Evolutionary conservation across 768 basidiomycete species (phyloP), one percentile per base, ranked within the genome.

Genomic region (Suillus weaverae): DNA sequence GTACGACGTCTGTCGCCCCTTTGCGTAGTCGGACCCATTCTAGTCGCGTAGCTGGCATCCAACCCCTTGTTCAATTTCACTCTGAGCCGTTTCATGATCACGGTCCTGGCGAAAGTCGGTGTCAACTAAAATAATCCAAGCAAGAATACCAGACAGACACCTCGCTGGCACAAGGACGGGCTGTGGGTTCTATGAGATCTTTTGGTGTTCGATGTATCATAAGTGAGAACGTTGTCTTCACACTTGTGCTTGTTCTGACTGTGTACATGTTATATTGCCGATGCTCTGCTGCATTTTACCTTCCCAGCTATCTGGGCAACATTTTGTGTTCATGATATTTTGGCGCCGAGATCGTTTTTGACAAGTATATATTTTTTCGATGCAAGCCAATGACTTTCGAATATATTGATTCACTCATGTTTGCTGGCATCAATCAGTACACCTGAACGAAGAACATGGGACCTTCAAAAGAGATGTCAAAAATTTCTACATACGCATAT

Each of bases 1-100:
- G 73, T 77, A 7, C 74, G 80, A 20, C 66, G 64, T 11, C 71
- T 74, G 8, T 59, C 74, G 10, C 41, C 63, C 9, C 51, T 55
- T 26, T 54, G 9, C 62, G 8, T 5, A n/a, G 66, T 22, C 56
- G 67, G 39, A 56, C 70, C 55, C 64, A 66, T 35, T 56, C 33
- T 26, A 14, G 22, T 50, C 11, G 9, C 39, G 16, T 22, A 48
- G 38, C 46, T 11, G 32, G 50, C 5, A 33, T 2, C 8, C 39
- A 62, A 35, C 44, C 53, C 8, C 54, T 63, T 48, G 33, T n/a
- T n/a, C n/a, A n/a, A 16, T 22, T 22, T 46, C 32, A 26, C 36
- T 48, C 13, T 44, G 60, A 18, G 9, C 36, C 20, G 16, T 44
- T 36, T 36, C 32, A 33, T 26, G 35, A 11, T 50, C 46, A 13